These are phyloP conservation scores for Penicillium sp. DNA, from an alignment of 2,329 filamentous ascomycete genomes.

Conservation along the genomic window DNA sequence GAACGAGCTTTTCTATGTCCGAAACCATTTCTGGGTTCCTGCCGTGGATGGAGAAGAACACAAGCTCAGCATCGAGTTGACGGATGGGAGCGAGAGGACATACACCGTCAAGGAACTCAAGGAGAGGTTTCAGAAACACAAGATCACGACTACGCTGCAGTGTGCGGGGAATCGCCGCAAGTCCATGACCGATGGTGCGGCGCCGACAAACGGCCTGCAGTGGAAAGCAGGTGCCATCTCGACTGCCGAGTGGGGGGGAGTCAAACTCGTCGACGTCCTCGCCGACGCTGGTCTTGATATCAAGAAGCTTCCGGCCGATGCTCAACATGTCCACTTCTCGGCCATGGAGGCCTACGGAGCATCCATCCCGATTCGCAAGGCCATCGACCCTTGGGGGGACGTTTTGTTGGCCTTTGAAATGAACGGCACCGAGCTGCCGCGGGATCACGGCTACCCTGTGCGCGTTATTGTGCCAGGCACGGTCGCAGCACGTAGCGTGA, in stretches of 20 bases:
- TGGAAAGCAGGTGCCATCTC: conserved; percentile 64
- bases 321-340: conserved; percentile 59
- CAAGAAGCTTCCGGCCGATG: conserved; percentile 34
- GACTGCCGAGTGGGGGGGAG: conserved; percentile 62
- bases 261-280: conserved; percentile 58
- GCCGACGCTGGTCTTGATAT: conserved; percentile 56
- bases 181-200: conserved; percentile 57
- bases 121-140: conserved; percentile 52
- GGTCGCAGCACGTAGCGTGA: conserved; percentile 67
- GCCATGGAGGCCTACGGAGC: conserved; percentile 63
- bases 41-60: conserved; percentile 46
- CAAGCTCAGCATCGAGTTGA: conserved; percentile 56
- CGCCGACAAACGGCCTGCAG: conserved; percentile 58
- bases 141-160: conserved; percentile 59
- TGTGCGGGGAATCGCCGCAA: conserved; percentile 63
- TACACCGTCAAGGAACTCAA: conserved; percentile 60
- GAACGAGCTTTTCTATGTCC: conserved; percentile 59
- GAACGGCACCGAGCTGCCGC: conserved; percentile 64
- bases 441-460: conserved; percentile 67
- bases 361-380: conserved; percentile 62
- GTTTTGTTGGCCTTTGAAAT: conserved; percentile 66
- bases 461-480: conserved; percentile 65
- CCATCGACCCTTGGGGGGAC: conserved; percentile 62
- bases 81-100: conserved; percentile 53
- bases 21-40: conserved; percentile 67